Evolutionary conservation across 1,284 basidiomycete genomes (phyloP), one percentile per base, ranked within the genome.

Genomic region (Microstroma glucosiphilum): DNA sequence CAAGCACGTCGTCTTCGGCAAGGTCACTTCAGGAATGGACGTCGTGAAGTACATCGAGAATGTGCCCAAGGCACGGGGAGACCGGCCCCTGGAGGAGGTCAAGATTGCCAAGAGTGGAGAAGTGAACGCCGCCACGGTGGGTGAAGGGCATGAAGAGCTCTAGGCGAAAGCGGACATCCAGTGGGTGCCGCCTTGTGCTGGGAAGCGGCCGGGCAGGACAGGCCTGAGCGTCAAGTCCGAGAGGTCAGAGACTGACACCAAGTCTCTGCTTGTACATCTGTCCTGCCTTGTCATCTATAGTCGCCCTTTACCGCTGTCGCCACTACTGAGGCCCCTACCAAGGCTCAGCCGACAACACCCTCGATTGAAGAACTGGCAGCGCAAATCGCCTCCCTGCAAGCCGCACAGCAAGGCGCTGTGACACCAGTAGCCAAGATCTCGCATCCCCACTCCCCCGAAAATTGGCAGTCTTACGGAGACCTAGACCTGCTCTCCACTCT

Each of bases 61-160:
- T 48, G 77, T 77, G 12, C 64, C 65, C 54, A 77, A 72, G 51
- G 64, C 69, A 23, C 58, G 55, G 30, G 69, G 69, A 48, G 75
- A 79, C 64, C 68, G 69, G 49, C 76, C 76, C 17, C 23, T 58
- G 9, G 61, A 67, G 26, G 66, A 69, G 21, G 72, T 77, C 40
- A 67, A 64, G 21, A 67, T 78, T 59, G 65, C 62, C 57, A 69
- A 76, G 30, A 70, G 70, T 1, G 76, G 76, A 19, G 69, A 74
- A 53, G 25, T 42, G 15, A 26, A 58, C 17, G 43, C 42, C 30
- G 49, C 49, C 23, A 37, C 57, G 49, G 23, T 42, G 49, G 53
- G 51, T 54, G 51, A 13, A 19, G 51, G 21, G n/a, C 51, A 54
- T 21, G 51, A 54, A 25, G 51, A 54, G 51, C 51, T 54, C 21